A percentile compares a stretch with the other conserved stretches of the same genome.
Evolutionary conservation across 768 basidiomycete species (phyloP).

Genomic region (Suillus hirtellus): DNA sequence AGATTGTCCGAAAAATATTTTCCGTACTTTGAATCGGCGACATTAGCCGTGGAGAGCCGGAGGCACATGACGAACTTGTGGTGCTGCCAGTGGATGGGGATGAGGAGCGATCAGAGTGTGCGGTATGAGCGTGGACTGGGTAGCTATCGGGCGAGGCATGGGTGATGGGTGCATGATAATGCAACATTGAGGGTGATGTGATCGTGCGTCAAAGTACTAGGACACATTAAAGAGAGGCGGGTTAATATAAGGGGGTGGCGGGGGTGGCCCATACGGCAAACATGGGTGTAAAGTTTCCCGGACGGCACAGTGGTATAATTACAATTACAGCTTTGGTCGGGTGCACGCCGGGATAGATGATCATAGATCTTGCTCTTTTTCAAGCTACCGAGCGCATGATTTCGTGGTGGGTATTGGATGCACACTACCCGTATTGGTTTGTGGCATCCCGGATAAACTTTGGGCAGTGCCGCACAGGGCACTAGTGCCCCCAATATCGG

Average conservation of each 20-base stretch:
- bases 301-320: constrained; percentile 12
- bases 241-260: constrained; percentile 27
- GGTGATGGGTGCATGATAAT: constrained; percentile 11
- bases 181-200: constrained; percentile 19
- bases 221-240: constrained; percentile 7
- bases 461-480: constrained; percentile 18
- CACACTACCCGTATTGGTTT: constrained; percentile 15
- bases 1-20: constrained; percentile 66
- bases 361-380: constrained; percentile 1
- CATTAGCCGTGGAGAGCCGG: constrained; percentile 12
- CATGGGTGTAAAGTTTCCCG: constrained; percentile 20
- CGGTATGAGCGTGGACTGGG: constrained; percentile 2
- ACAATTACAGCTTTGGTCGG: constrained; percentile 12
- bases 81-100: background rate
- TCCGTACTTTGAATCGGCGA: constrained; percentile 29
- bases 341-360: constrained; percentile 1
- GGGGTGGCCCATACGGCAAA: constrained; percentile 21
- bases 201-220: constrained; percentile 6
- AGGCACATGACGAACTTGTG: background rate
- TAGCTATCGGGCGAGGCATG: constrained; percentile 10
- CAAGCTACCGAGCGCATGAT: too few relatives aligned
- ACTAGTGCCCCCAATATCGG: background rate
- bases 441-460: constrained; percentile 11
- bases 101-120: background rate
- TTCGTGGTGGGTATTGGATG: background rate